Evolutionary conservation across 768 basidiomycete species (phyloP), one percentile per base, ranked within the genome.

Genomic region (Hericium rajendrae): DNA sequence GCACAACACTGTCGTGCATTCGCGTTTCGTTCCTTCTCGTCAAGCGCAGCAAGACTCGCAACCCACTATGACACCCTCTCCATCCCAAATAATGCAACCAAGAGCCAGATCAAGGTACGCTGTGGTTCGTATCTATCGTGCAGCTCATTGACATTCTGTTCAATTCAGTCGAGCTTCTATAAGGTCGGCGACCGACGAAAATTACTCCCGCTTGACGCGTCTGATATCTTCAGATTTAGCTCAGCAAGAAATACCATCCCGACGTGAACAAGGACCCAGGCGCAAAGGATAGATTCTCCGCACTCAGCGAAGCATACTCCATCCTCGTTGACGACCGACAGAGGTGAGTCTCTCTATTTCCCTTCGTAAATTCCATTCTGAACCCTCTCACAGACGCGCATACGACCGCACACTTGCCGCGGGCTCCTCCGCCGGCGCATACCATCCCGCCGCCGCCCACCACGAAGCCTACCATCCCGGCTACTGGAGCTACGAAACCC

Each of bases 181-280:
- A 71, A 69, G 68, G 73, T 73, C 60, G 41, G 65, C 22, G 18
- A 16, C 12, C 28, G 22, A 28, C 32, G 9, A 13, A 37, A 9
- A 18, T 24, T 3, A n/a, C 41, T 56, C 18, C 1, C 50, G 18
- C 26, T 6, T 16, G n/a, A 41, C 6, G 16, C 11, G 9, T 22
- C 48, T 50, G 15, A 43, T 26, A 39, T 2, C 24, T 24, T 12
- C 4, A 15, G 37, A 24, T 38, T 10, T 59, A 79, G 78, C 64
- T 80, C 53, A 79, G 78, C 71, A 80, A 80, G 57, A 59, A 67
- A 59, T 70, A 72, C 51, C 79, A 80, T 54, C 78, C 78, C 1
- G 78, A 79, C 61, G 62, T 75, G 9, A 70, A 69, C 54, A 66
- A 69, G 38, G 76, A 78, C 53, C 66, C 65, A 6, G 49, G 58